Conservation (phyloP, 140 eudicot genomes). For the Cichorium intybus region DNA sequence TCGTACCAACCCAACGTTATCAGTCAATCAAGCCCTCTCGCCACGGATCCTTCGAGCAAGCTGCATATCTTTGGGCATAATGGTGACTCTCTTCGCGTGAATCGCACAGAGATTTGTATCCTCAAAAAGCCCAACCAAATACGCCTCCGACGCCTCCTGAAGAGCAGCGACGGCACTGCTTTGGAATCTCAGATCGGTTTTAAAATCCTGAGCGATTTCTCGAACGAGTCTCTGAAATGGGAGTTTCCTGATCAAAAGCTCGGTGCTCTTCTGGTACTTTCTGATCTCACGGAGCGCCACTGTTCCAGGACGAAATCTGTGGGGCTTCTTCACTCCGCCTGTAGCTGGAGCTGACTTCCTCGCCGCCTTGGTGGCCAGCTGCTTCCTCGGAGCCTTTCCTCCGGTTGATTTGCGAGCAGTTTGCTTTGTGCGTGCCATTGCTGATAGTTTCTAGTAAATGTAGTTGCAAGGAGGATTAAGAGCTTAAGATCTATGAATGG, state of each 20-base stretch:
- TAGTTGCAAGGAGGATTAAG: neutral
- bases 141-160: no score
- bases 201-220: slow-evolving; percentile 28
- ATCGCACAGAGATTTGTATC: slow-evolving; percentile 27
- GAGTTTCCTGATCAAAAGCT: no score
- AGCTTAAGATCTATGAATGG: neutral
- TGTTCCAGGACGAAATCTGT: slow-evolving; percentile 24
- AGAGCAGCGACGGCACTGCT: slow-evolving; percentile 29
- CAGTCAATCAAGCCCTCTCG: slow-evolving; percentile 20
- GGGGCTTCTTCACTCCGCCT: slow-evolving; percentile 32
- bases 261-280: no score
- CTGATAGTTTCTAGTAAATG: neutral
- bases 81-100: slow-evolving; percentile 24
- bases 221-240: slow-evolving; percentile 28
- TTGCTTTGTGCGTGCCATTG: slow-evolving; percentile 28
- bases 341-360: slow-evolving; percentile 28
- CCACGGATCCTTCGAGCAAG: slow-evolving; percentile 30
- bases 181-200: slow-evolving; percentile 25
- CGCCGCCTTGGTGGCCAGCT: slow-evolving; percentile 21
- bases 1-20: neutral
- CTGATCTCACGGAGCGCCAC: slow-evolving; percentile 32
- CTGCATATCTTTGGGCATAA: slow-evolving; percentile 28
- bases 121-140: slow-evolving; percentile 20
- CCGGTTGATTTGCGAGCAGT: slow-evolving; percentile 27
- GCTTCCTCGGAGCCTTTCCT: slow-evolving; percentile 26